phyloP scores from a whole-genome alignment of 2,329 filamentous ascomycete species.

The Aspergillus thermomutatus region DNA sequence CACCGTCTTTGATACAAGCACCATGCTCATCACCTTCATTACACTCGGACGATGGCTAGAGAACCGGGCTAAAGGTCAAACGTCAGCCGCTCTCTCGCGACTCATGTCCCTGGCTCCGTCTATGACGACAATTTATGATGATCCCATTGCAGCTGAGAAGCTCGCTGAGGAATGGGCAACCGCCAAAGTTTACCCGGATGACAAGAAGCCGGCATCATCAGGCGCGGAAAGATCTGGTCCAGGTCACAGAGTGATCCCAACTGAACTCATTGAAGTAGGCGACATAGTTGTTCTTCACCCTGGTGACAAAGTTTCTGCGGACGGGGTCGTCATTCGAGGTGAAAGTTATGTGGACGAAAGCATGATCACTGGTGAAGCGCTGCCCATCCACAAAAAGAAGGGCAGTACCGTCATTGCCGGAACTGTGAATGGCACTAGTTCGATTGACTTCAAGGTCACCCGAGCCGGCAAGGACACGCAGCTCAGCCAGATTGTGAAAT shows the following conservation, averaged over 20 bases:
- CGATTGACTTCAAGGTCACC: slow-evolving; percentile 88
- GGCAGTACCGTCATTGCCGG: slow-evolving; percentile 81
- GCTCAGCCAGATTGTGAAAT: slow-evolving; percentile 93
- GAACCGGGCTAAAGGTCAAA: slow-evolving; percentile 93
- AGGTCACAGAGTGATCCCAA: slow-evolving; percentile 83
- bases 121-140: slow-evolving; percentile 94
- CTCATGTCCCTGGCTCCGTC: slow-evolving; percentile 96
- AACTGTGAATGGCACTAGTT: slow-evolving; percentile 90
- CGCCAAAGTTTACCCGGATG: slow-evolving; percentile 7
- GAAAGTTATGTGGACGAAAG: slow-evolving; percentile 95
- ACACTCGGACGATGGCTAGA: slow-evolving; percentile 87
- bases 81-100: slow-evolving; percentile 84
- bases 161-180: slow-evolving; percentile 73
- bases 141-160: slow-evolving; percentile 91
- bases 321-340: slow-evolving; percentile 80
- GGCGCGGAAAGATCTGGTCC: slow-evolving; percentile 42
- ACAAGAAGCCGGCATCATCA: slow-evolving; percentile 9
- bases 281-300: slow-evolving; percentile 91
- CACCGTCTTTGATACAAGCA: slow-evolving; percentile 95
- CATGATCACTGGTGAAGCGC: slow-evolving; percentile 97
- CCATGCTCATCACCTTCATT: slow-evolving; percentile 97
- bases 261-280: slow-evolving; percentile 88
- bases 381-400: slow-evolving; percentile 86
- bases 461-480: slow-evolving; percentile 92
- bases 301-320: slow-evolving; percentile 94